Evolutionary conservation across 75 land plant genomes (phyloP), one percentile per base, ranked within the genome.

Genomic region (Cryptomeria japonica): DNA sequence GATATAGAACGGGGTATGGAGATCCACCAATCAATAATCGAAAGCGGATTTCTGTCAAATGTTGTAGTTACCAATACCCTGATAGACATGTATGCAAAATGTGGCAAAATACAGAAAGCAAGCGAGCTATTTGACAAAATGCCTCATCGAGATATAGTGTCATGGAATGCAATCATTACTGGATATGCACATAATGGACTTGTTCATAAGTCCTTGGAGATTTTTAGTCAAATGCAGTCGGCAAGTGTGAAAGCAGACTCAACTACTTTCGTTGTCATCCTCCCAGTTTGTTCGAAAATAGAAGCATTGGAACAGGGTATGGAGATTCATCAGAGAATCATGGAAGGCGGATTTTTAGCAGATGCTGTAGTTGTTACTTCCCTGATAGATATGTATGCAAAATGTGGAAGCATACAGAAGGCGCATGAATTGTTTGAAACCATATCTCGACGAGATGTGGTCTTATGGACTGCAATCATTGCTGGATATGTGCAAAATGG

Each of bases 11-110:
- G 84, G 73, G 88, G 68, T 13, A 83, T 51, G 47, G 68, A n/a
- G 12, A 68, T 84, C 22, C 87, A 88, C 84, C 46, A 80, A 84
- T 44, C 47, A 22, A 34, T 47, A 14, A n/a, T 88, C 7, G 15
- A 22, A 47, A 39, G 32, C 37, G 87, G 88, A 36, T 38, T 58
- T 41, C 8, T 83, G 86, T 68, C 86, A 0, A 64, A 88, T 84
- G 2, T 84, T 18, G 86, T 84, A 47, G 41, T 88, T 37, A 86
- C 86, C 28, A 88, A 84, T 41, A 12, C 86, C 80, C 46, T 88
- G n/a, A 37, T 88, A 25, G 86, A 84, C 39, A 88, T 88, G 88
- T 88, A 88, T 88, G 88, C 87, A 39, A 88, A 84, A 84, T 84
- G 88, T 58, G 31, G 37, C 22, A 88, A 86, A 15, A 22, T 72